phyloP scores from a whole-genome alignment of 177 flowering plant genomes.

The Tripterygium wilfordii region DNA sequence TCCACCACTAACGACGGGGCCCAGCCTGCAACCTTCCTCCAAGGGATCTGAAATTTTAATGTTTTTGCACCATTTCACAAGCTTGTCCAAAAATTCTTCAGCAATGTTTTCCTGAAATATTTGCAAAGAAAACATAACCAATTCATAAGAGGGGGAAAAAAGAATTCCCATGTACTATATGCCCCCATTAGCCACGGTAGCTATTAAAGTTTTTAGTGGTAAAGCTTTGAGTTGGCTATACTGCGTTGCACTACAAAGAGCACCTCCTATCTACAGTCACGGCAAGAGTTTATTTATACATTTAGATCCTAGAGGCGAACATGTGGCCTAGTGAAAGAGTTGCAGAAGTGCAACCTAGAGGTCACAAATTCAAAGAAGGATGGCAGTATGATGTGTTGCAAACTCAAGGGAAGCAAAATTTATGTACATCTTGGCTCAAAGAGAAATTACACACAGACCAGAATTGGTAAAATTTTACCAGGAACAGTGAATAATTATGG shows the following conservation, averaged over 20 bases:
- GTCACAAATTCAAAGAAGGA: no score
- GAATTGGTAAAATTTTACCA: background rate
- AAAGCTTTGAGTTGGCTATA: no score
- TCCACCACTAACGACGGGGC: conserved; percentile 89
- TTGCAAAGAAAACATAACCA: background rate
- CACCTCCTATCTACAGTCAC: no score
- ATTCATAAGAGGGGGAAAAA: background rate
- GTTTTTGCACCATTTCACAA: conserved; percentile 66
- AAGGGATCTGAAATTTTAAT: conserved; percentile 95
- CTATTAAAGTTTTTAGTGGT: no score
- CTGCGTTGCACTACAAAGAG: no score
- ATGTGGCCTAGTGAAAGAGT: no score
- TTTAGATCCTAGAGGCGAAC: no score
- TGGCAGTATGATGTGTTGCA: background rate
- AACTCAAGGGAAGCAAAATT: background rate
- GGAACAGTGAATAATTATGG: background rate
- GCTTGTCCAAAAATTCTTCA: conserved; percentile 56
- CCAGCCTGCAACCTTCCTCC: conserved; percentile 93
- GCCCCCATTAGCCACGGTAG: background rate
- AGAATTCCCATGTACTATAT: background rate
- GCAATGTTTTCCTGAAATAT: conserved; percentile 82
- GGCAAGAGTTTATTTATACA: no score
- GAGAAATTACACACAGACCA: background rate
- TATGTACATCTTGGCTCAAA: background rate
- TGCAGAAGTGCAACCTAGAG: no score